Conservation (phyloP, 2,329 filamentous ascomycete species). For the Chlorencoelia australis region DNA sequence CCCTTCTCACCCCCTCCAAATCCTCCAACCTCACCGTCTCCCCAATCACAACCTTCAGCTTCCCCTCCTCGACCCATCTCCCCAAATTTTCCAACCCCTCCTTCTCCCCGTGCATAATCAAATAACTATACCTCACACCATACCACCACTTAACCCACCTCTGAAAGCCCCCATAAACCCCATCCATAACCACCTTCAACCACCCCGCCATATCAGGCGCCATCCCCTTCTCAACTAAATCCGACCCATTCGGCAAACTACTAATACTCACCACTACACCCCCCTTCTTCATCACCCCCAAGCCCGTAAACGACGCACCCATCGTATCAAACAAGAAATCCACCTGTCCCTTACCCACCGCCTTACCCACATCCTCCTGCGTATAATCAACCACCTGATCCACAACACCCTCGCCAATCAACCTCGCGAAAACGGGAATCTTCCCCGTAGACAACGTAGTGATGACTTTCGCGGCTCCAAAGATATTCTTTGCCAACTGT, state of each 20-base stretch:
- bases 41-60: slow-evolving; percentile 27
- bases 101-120: slow-evolving; percentile 17
- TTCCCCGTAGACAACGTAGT: slow-evolving; percentile 36
- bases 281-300: slow-evolving; percentile 29
- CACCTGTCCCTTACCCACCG: slow-evolving; percentile 28
- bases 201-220: not conserved
- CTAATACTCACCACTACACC: slow-evolving; percentile 28
- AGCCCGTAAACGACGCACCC: slow-evolving; percentile 27
- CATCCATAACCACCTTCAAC: slow-evolving; percentile 21
- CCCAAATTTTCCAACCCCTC: slow-evolving; percentile 27
- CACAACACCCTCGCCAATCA: slow-evolving; percentile 30
- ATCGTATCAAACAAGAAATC: slow-evolving; percentile 37
- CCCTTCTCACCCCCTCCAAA: slow-evolving; percentile 27
- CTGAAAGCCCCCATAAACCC: slow-evolving; percentile 23
- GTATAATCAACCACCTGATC: slow-evolving; percentile 34
- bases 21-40: slow-evolving; percentile 25
- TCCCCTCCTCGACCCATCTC: slow-evolving; percentile 23
- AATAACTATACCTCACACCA: slow-evolving; percentile 5
- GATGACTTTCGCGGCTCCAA: slow-evolving; percentile 34
- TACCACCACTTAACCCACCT: slow-evolving; percentile 9
- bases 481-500: slow-evolving; percentile 36
- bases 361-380: slow-evolving; percentile 23
- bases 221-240: not conserved
- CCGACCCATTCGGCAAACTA: slow-evolving; percentile 17
- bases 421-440: slow-evolving; percentile 28